These are phyloP conservation scores for Leishmania braziliensis DNA, from an alignment of 208 protist genomes.

Conservation along the genomic window DNA sequence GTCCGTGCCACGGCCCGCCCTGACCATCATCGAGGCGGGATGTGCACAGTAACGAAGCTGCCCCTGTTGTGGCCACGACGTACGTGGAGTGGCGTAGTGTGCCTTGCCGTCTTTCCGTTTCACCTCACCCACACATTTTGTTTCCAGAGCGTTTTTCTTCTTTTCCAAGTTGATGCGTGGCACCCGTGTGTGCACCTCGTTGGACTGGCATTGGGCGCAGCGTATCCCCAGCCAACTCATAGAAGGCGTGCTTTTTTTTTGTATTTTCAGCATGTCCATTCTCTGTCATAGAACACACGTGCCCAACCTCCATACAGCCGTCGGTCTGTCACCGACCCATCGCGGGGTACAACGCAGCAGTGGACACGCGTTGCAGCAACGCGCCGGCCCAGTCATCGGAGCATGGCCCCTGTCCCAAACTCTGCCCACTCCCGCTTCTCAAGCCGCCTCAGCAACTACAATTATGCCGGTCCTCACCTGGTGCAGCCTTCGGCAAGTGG, in stretches of 20 bases:
- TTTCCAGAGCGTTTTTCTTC: background rate
- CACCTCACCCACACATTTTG: background rate
- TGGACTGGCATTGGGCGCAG: background rate
- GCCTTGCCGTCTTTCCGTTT: background rate
- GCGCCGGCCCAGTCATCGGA: background rate
- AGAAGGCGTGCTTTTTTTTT: background rate
- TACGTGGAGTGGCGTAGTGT: background rate
- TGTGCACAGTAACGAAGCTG: background rate
- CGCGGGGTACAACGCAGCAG: background rate
- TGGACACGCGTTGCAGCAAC: background rate
- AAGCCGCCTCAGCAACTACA: background rate
- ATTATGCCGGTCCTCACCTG: background rate
- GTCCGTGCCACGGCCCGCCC: background rate
- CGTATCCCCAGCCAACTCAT: background rate
- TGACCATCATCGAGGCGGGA: background rate
- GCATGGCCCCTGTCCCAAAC: background rate
- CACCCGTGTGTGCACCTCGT: background rate
- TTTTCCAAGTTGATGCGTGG: background rate
- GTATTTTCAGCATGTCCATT: slow-evolving; percentile 2
- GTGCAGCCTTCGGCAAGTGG: background rate
- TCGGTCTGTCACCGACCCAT: background rate
- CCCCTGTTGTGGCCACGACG: background rate
- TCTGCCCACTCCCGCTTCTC: background rate
- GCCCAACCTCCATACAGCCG: no score
- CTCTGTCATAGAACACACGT: no score